Percentiles rank a stretch among this genome's conserved stretches.
Conservation (phyloP, 2,329 filamentous ascomycete species). For the Pyrenophora seminiperda region DNA sequence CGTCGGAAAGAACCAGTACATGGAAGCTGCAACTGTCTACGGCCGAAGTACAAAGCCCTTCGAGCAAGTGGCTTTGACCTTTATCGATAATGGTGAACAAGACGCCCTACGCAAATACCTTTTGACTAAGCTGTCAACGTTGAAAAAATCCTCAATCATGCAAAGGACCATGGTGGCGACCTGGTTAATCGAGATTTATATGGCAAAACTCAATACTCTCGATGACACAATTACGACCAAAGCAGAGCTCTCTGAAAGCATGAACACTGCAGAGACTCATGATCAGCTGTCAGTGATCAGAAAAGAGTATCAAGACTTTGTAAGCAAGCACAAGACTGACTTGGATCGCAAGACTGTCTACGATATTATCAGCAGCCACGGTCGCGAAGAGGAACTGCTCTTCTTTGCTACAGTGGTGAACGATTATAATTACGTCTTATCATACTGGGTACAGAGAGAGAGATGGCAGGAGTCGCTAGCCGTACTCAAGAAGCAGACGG, state of each 20-base stretch:
- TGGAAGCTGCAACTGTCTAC: slow-evolving; percentile 87
- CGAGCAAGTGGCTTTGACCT: slow-evolving; percentile 88
- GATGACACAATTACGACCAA: slow-evolving; percentile 93
- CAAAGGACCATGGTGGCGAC: slow-evolving; percentile 93
- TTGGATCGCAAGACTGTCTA: slow-evolving; percentile 92
- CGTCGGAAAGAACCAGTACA: slow-evolving; percentile 77
- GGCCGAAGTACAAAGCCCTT: slow-evolving; percentile 96
- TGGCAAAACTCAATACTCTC: slow-evolving; percentile 92
- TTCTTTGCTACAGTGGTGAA: slow-evolving; percentile 87
- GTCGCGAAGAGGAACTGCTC: slow-evolving; percentile 87
- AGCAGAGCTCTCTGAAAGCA: slow-evolving; percentile 75
- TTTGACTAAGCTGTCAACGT: slow-evolving; percentile 76
- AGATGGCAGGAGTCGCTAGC: slow-evolving; percentile 85
- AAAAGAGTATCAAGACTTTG: slow-evolving; percentile 86
- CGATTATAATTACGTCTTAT: slow-evolving; percentile 92
- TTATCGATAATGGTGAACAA: slow-evolving; percentile 88
- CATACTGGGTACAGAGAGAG: slow-evolving; percentile 97
- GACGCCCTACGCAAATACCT: slow-evolving; percentile 92
- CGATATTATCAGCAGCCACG: slow-evolving; percentile 94
- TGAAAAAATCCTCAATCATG: slow-evolving; percentile 86
- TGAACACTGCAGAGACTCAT: slow-evolving; percentile 72
- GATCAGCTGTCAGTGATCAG: slow-evolving; percentile 73
- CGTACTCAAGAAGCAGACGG: slow-evolving; percentile 90
- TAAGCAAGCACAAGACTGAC: slow-evolving; percentile 81
- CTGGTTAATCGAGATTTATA: slow-evolving; percentile 95